Evolutionary conservation across 192 early-diverging fungal species (phyloP).

Genomic region (Geosiphon pyriformis): DNA sequence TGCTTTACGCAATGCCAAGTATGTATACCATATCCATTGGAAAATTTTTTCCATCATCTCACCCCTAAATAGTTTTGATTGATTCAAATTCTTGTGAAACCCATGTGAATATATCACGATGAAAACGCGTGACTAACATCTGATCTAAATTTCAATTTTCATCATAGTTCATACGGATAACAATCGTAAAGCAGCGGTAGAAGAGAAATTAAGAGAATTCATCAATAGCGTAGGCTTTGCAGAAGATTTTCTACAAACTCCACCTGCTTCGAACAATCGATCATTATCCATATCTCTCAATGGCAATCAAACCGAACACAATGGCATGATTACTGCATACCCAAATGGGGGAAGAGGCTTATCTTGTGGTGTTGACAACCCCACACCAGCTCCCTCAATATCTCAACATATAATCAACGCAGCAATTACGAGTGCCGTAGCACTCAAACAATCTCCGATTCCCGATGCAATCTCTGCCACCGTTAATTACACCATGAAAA

Average conservation of each 20-base stretch:
- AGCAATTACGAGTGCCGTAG: constrained; percentile 41
- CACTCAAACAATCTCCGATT: constrained; percentile 52
- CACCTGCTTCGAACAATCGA: neutral
- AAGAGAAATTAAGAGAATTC: neutral
- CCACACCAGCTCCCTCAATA: neutral
- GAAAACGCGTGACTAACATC: too few relatives aligned
- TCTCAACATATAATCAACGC: constrained; percentile 37
- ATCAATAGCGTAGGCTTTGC: neutral
- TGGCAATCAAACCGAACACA: too few relatives aligned
- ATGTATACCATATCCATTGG: constrained; percentile 11
- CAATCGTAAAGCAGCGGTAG: neutral
- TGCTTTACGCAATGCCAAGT: constrained; percentile 39
- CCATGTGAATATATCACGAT: neutral
- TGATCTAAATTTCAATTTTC: too few relatives aligned
- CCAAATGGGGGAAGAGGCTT: too few relatives aligned
- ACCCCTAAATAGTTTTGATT: neutral
- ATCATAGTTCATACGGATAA: constrained; percentile 11
- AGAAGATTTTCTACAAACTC: neutral
- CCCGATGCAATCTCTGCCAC: constrained; percentile 42
- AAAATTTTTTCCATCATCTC: neutral
- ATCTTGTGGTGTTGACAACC: neutral
- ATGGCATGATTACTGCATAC: too few relatives aligned
- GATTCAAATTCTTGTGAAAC: too few relatives aligned
- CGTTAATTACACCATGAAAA: constrained; percentile 31
- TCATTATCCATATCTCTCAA: neutral